Percentiles rank a stretch among this genome's conserved stretches.
phyloP scores from a whole-genome alignment of 208 protist species.

The Angomonas deanei region DNA sequence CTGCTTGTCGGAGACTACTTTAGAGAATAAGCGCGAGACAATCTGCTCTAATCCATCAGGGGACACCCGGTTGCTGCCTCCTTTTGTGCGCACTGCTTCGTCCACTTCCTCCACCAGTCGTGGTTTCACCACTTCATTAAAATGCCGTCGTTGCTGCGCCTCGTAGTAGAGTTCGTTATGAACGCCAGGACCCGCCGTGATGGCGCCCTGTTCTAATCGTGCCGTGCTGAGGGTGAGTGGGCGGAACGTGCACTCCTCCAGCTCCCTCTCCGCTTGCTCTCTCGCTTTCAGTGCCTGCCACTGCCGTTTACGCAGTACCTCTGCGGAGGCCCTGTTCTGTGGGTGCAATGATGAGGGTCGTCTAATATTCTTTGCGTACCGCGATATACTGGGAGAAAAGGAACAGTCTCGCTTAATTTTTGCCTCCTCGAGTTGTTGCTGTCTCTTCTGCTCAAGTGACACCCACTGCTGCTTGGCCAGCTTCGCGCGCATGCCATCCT shows the following conservation, averaged over 20 bases:
- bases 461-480: constrained; percentile 81
- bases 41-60: constrained; percentile 35
- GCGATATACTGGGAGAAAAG: constrained; percentile 61
- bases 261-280: constrained; percentile 50
- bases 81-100: constrained; percentile 15
- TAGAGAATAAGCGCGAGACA: constrained; percentile 33
- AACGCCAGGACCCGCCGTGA: constrained; percentile 10
- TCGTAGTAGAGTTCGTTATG: constrained; percentile 62
- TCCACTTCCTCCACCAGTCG: constrained; percentile 56
- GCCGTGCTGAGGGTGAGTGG: constrained; percentile 62
- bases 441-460: constrained; percentile 60
- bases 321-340: constrained; percentile 54
- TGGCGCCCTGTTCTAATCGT: not conserved
- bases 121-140: constrained; percentile 39
- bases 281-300: constrained; percentile 50
- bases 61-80: constrained; percentile 8
- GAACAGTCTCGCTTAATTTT: constrained; percentile 59
- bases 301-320: constrained; percentile 61
- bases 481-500: constrained; percentile 62
- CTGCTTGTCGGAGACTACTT: not conserved
- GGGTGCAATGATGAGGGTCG: constrained; percentile 58
- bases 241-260: constrained; percentile 78
- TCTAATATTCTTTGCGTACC: constrained; percentile 51
- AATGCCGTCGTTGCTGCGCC: constrained; percentile 44
- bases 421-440: constrained; percentile 58